Percentiles rank a stretch among this genome's conserved stretches.
These are phyloP conservation scores for Orbilia quercus DNA, from an alignment of 2,329 filamentous ascomycete species.

Conservation along the genomic window DNA sequence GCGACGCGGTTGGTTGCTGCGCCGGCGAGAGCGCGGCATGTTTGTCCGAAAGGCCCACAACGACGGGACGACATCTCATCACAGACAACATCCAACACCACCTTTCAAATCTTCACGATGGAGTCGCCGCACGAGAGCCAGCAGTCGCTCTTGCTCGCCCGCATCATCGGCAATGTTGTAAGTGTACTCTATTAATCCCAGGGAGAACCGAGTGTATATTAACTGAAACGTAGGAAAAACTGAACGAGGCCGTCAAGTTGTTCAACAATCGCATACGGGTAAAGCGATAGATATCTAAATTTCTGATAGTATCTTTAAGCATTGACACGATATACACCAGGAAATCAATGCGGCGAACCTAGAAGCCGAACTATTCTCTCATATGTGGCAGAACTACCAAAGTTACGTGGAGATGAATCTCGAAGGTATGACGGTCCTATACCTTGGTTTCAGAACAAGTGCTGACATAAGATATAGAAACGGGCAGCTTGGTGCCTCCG, in stretches of 20 bases:
- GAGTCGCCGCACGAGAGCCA: conserved; percentile 55
- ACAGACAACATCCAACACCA: conserved; percentile 18
- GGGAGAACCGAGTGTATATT: background rate
- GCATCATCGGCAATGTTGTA: conserved; percentile 56
- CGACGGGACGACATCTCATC: background rate
- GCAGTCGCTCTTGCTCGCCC: conserved; percentile 53
- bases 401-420: conserved; percentile 54
- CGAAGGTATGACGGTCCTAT: conserved; percentile 24
- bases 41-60: background rate
- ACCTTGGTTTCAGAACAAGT: background rate
- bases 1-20: conserved; percentile 21
- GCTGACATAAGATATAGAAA: conserved; percentile 27
- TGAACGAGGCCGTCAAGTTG: conserved; percentile 55
- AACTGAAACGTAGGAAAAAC: conserved; percentile 44
- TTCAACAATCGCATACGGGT: conserved; percentile 55
- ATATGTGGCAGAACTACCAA: conserved; percentile 57
- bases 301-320: no score
- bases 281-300: background rate
- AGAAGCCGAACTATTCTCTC: conserved; percentile 55
- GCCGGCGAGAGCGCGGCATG: conserved; percentile 8
- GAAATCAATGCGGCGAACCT: conserved; percentile 55
- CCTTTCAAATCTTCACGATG: conserved; percentile 17
- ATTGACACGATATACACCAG: conserved; percentile 3
- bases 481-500: conserved; percentile 46
- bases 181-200: background rate